These are phyloP conservation scores for Clarireedia paspali DNA, from an alignment of 2,329 filamentous ascomycete genomes.

Conservation along the genomic window DNA sequence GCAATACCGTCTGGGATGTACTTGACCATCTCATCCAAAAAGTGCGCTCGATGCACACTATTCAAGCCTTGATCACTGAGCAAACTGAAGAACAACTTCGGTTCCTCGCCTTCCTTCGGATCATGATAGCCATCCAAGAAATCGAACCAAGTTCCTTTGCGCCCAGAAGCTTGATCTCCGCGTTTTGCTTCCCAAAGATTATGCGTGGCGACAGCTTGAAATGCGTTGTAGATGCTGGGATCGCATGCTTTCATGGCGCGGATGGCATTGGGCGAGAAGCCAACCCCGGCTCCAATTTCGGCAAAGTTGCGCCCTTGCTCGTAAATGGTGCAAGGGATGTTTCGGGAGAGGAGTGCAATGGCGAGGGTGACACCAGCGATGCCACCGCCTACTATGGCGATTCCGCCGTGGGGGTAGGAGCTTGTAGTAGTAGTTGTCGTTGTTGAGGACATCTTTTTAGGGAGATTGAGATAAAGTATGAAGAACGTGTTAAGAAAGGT, in stretches of 20 bases:
- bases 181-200: not conserved
- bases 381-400: constrained; percentile 19
- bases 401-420: not conserved
- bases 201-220: not conserved
- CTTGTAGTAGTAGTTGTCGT: not conserved
- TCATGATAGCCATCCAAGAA: constrained; percentile 1
- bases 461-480: too few species aligned
- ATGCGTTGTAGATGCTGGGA: not conserved
- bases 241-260: constrained; percentile 8
- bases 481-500: too few species aligned
- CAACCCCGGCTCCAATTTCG: constrained; percentile 18
- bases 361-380: constrained; percentile 14
- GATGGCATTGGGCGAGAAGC: constrained; percentile 12
- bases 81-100: not conserved
- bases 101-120: not conserved
- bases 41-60: not conserved
- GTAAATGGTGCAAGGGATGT: constrained; percentile 15
- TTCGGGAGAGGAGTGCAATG: constrained; percentile 11
- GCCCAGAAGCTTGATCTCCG: not conserved
- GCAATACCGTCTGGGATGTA: not conserved
- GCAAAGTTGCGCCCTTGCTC: constrained; percentile 12
- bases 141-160: constrained; percentile 17
- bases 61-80: not conserved
- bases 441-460: too few species aligned
- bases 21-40: not conserved